Evolutionary conservation across 2,329 filamentous ascomycete species (phyloP).

Genomic region (Aspergillus ibericus): DNA sequence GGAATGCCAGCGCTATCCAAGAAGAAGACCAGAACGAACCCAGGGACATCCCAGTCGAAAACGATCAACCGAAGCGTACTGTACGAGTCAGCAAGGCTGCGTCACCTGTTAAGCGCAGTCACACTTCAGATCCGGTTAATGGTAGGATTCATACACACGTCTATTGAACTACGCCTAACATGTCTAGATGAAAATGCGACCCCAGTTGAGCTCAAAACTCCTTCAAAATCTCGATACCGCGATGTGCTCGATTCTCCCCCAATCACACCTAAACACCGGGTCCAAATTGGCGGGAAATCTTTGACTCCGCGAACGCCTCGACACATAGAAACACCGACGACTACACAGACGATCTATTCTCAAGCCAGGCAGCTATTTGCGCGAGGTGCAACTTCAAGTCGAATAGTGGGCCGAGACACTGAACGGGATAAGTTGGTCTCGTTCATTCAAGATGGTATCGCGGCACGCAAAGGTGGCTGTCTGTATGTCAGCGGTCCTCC

Average conservation of each 20-base stretch:
- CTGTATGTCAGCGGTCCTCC: conserved; percentile 94
- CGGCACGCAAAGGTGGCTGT: conserved; percentile 68
- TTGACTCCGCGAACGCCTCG: conserved; percentile 77
- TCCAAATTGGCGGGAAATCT: conserved; percentile 73
- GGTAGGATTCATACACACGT: conserved; percentile 24
- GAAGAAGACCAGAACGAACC: conserved; percentile 29
- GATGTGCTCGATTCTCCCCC: conserved; percentile 72
- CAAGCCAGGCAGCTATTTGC: conserved; percentile 84
- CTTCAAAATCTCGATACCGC: conserved; percentile 62
- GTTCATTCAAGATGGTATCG: conserved; percentile 68
- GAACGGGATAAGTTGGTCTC: conserved; percentile 64
- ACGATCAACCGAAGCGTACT: conserved; percentile 51
- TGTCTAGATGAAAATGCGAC: conserved; percentile 46
- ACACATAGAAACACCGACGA: conserved; percentile 65
- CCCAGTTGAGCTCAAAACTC: conserved; percentile 46
- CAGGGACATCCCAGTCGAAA: conserved; percentile 29
- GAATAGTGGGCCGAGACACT: conserved; percentile 73
- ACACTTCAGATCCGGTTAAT: conserved; percentile 40
- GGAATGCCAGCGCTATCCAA: conserved; percentile 21
- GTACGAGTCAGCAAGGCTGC: conserved; percentile 43
- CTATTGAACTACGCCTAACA: conserved; percentile 1
- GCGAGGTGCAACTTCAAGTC: conserved; percentile 70
- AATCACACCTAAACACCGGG: conserved; percentile 78
- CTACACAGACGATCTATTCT: conserved; percentile 77
- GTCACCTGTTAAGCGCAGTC: conserved; percentile 50